Evolutionary conservation across 2,329 filamentous ascomycete species (phyloP).

Genomic region (Sporothrix dimorphospora): DNA sequence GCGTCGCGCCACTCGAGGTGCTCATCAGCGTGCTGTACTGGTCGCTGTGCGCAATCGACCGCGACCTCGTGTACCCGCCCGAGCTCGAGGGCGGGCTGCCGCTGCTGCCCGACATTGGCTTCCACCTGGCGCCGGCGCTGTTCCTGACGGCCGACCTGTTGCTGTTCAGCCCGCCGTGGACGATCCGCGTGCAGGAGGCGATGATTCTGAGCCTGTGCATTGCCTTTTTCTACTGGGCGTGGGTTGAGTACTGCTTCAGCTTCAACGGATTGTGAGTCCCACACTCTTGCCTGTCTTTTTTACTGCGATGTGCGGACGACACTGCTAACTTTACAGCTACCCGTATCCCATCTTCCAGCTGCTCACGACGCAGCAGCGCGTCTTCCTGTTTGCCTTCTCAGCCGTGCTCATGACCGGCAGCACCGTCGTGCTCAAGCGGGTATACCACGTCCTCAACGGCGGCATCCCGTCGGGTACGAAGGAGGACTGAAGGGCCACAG

Average conservation of each 20-base stretch:
- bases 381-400: constrained; percentile 69
- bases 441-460: constrained; percentile 70
- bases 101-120: constrained; percentile 60
- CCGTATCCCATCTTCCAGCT: constrained; percentile 83
- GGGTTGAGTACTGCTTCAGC: constrained; percentile 73
- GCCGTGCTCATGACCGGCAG: constrained; percentile 72
- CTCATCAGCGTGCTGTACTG: constrained; percentile 75
- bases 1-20: constrained; percentile 69
- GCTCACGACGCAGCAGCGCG: constrained; percentile 66
- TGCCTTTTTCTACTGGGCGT: constrained; percentile 73
- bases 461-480: constrained; percentile 45
- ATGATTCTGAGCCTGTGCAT: constrained; percentile 61
- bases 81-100: constrained; percentile 61
- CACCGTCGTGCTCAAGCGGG: constrained; percentile 68
- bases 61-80: constrained; percentile 55
- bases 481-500: constrained; percentile 36
- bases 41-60: constrained; percentile 64
- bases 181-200: constrained; percentile 62
- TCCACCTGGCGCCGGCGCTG: constrained; percentile 68
- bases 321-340: constrained; percentile 58
- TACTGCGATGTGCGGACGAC: neutral
- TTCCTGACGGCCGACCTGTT: constrained; percentile 67
- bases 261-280: constrained; percentile 64
- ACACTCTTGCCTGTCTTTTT: neutral
- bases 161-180: constrained; percentile 73